phyloP scores from a whole-genome alignment of 306 rosid genomes.

The Psophocarpus tetragonolobus region DNA sequence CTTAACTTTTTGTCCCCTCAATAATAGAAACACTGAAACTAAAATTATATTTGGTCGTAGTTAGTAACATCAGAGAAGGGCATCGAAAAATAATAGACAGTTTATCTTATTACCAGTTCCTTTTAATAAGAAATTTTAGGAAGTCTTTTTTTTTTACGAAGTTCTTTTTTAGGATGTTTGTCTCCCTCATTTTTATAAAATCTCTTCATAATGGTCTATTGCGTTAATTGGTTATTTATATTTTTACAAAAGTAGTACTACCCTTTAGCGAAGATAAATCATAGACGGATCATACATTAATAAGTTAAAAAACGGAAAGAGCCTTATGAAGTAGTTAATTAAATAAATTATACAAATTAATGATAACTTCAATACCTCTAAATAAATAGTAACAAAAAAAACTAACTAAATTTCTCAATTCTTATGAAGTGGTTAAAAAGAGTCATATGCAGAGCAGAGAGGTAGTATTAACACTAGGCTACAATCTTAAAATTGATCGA shows the following conservation, averaged over 20 bases:
- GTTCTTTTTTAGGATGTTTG: background rate
- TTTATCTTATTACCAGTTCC: background rate
- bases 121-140: background rate
- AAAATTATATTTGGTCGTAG: constrained; percentile 11
- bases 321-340: too few species aligned
- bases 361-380: background rate
- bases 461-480: background rate
- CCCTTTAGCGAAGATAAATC: background rate
- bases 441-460: background rate
- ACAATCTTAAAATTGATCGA: background rate
- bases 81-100: background rate
- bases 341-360: background rate
- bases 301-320: background rate
- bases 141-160: too few species aligned
- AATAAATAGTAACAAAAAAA: background rate
- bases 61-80: background rate
- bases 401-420: background rate
- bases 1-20: constrained; percentile 3
- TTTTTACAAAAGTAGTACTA: background rate
- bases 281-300: too few species aligned
- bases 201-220: background rate
- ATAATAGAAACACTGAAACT: background rate
- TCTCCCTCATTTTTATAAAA: background rate
- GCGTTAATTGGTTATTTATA: background rate
- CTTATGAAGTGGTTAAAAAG: background rate